Evolutionary conservation across 768 basidiomycete species (phyloP).

Genomic region (Nidularia pulvinata): DNA sequence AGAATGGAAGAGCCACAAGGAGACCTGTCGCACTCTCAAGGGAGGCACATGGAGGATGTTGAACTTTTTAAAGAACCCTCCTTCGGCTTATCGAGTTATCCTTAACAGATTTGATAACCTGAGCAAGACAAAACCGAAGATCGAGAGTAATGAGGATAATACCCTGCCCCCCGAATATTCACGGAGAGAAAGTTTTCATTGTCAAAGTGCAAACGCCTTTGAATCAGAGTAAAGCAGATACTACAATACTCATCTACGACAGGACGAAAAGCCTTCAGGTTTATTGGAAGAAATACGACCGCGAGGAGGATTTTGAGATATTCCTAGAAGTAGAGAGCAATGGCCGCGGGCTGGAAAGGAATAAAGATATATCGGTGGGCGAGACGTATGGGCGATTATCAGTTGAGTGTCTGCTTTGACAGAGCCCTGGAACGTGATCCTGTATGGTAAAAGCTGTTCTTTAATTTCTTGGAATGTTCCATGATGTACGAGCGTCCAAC

Average conservation of each 20-base stretch:
- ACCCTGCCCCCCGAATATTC: slow-evolving; percentile 23
- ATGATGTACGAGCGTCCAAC: too few relatives aligned
- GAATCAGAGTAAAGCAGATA: slow-evolving; percentile 1
- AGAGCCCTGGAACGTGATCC: too few relatives aligned
- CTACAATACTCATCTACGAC: slow-evolving; percentile 34
- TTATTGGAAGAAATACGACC: slow-evolving; percentile 17
- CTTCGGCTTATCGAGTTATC: neutral
- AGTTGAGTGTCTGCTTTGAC: neutral
- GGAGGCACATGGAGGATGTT: slow-evolving; percentile 34
- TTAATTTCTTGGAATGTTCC: too few relatives aligned
- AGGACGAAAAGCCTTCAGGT: slow-evolving; percentile 33
- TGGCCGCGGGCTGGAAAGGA: neutral
- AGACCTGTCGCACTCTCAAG: slow-evolving; percentile 29
- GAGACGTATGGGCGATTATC: neutral
- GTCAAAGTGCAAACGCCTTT: slow-evolving; percentile 34
- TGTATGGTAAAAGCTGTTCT: too few relatives aligned
- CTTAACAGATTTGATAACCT: slow-evolving; percentile 19
- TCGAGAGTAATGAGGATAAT: slow-evolving; percentile 1
- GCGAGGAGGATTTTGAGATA: slow-evolving; percentile 10
- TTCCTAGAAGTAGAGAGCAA: slow-evolving; percentile 8
- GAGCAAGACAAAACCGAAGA: slow-evolving; percentile 4
- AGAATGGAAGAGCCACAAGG: slow-evolving; percentile 40
- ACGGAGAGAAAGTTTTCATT: slow-evolving; percentile 31
- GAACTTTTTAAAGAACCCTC: slow-evolving; percentile 11
- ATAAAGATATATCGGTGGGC: neutral